Evolutionary conservation across 306 rosid species (phyloP).

Genomic region (Rubus parviflorus): DNA sequence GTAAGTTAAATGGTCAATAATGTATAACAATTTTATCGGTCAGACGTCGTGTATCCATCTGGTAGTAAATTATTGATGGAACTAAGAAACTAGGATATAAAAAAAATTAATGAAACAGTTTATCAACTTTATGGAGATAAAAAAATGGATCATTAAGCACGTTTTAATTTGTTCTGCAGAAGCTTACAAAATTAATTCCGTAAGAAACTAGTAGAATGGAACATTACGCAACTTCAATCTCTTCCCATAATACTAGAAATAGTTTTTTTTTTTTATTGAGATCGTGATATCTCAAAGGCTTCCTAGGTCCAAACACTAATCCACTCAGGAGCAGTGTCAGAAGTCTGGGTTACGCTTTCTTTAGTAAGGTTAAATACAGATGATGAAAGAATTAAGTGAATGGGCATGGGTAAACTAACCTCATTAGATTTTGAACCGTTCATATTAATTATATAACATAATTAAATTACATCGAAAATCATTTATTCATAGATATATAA

Average conservation of each 20-base stretch:
- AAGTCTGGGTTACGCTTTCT: too few relatives aligned
- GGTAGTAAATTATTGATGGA: background rate
- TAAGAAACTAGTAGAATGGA: background rate
- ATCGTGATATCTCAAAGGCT: too few relatives aligned
- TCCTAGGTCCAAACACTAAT: too few relatives aligned
- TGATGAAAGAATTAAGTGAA: too few relatives aligned
- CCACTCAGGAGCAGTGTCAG: too few relatives aligned
- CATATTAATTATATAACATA: too few relatives aligned
- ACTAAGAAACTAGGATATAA: background rate
- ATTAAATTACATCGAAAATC: too few relatives aligned
- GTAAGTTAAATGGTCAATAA: background rate
- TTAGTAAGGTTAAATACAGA: too few relatives aligned
- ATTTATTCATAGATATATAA: too few relatives aligned
- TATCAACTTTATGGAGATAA: background rate
- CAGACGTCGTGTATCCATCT: background rate
- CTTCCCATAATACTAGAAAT: background rate
- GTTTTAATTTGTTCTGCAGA: slow-evolving; percentile 14
- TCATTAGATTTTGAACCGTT: too few relatives aligned
- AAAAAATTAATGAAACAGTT: background rate
- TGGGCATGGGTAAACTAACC: too few relatives aligned
- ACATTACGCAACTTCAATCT: background rate
- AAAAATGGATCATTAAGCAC: slow-evolving; percentile 9
- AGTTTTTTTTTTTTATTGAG: too few relatives aligned
- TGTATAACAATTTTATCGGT: background rate
- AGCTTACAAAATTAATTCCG: background rate